These are phyloP conservation scores for Xylariaceae sp. DNA, from an alignment of 2,329 filamentous ascomycete genomes.

Conservation along the genomic window DNA sequence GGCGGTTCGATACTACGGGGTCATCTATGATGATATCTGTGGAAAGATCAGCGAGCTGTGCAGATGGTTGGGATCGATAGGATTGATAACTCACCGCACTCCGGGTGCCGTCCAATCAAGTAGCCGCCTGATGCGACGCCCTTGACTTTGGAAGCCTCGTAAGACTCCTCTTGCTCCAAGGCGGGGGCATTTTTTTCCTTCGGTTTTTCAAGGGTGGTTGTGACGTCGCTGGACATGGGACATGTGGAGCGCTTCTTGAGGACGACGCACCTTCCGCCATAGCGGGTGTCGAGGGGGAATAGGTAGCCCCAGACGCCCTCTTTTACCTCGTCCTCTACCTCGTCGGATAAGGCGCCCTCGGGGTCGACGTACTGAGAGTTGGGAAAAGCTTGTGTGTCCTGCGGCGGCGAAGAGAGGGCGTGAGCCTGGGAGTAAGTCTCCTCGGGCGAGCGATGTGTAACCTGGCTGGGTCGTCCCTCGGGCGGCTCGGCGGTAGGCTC, in stretches of 20 bases:
- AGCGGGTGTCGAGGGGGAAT: slow-evolving; percentile 71
- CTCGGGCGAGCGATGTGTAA: slow-evolving; percentile 49
- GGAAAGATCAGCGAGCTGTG: slow-evolving; percentile 13
- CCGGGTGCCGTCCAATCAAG: slow-evolving; percentile 85
- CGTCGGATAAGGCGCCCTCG: slow-evolving; percentile 69
- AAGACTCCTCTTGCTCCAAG: slow-evolving; percentile 56
- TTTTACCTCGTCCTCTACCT: slow-evolving; percentile 77
- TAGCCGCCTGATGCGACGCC: slow-evolving; percentile 76
- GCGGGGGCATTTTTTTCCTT: slow-evolving; percentile 41
- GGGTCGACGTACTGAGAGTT: slow-evolving; percentile 75
- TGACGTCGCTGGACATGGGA: slow-evolving; percentile 52
- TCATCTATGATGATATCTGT: slow-evolving; percentile 71
- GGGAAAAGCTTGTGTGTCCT: slow-evolving; percentile 57
- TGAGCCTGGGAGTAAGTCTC: slow-evolving; percentile 44
- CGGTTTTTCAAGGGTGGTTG: slow-evolving; percentile 35
- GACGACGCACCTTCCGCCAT: slow-evolving; percentile 65
- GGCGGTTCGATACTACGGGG: slow-evolving; percentile 82
- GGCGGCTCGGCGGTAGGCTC: slow-evolving; percentile 71
- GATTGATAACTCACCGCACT: slow-evolving; percentile 69
- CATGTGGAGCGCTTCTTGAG: slow-evolving; percentile 73
- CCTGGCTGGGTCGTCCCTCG: slow-evolving; percentile 55
- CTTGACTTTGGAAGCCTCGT: slow-evolving; percentile 60
- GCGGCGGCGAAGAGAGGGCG: slow-evolving; percentile 59
- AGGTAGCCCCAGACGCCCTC: slow-evolving; percentile 97
- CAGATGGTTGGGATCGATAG: slow-evolving; percentile 1